Conservation (phyloP, 441 rosid species). For the Euphorbia celastroides region DNA sequence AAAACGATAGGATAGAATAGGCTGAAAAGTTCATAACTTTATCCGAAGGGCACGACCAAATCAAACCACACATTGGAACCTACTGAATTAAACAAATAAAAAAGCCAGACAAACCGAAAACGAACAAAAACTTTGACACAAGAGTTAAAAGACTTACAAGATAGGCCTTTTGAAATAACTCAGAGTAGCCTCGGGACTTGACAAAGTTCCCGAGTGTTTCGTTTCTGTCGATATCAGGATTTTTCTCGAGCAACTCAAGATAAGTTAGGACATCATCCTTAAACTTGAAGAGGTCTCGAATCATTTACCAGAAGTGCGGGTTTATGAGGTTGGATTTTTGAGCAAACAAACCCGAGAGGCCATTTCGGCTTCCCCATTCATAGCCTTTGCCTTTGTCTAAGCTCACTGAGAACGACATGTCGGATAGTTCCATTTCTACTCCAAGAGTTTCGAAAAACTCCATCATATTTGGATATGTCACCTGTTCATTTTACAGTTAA, state of each 20-base stretch:
- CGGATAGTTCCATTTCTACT: constrained; percentile 74
- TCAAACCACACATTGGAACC: constrained; percentile 84
- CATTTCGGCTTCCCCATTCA: constrained; percentile 95
- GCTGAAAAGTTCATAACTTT: constrained; percentile 80
- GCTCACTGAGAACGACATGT: constrained; percentile 90
- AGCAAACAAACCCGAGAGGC: constrained; percentile 68
- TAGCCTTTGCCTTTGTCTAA: constrained; percentile 65
- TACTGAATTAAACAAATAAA: constrained; percentile 5
- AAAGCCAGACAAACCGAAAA: not conserved
- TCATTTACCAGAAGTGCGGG: constrained; percentile 83
- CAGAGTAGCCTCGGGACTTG: constrained; percentile 59
- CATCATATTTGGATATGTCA: constrained; percentile 86
- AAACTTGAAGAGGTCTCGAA: constrained; percentile 64
- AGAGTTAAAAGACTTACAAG: constrained; percentile 41
- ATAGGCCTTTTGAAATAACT: constrained; percentile 76
- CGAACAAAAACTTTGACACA: not conserved
- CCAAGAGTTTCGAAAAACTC: constrained; percentile 83
- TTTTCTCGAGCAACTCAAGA: constrained; percentile 56
- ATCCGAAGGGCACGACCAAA: constrained; percentile 85
- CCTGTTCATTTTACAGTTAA: constrained; percentile 32
- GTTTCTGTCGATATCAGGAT: constrained; percentile 48
- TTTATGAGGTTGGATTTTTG: constrained; percentile 60
- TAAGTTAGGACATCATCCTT: constrained; percentile 66
- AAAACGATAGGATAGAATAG: constrained; percentile 81
- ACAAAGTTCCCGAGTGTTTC: constrained; percentile 72